These are phyloP conservation scores for Melanogaster broomeanus DNA, from an alignment of 768 basidiomycete genomes.

Conservation along the genomic window DNA sequence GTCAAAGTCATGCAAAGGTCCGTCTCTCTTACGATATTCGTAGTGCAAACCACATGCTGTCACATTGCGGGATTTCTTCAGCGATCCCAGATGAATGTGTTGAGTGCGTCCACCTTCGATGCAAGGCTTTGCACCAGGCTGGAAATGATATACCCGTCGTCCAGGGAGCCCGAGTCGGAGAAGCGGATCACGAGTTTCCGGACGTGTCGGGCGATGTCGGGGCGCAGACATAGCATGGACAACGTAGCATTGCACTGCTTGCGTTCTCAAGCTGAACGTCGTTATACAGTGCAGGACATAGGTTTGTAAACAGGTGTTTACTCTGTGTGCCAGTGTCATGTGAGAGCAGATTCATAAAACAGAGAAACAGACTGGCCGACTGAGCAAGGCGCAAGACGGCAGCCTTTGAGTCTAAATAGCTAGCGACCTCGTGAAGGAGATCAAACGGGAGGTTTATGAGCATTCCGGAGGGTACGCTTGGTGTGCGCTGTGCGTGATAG, in stretches of 20 bases:
- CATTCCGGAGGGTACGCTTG: background rate
- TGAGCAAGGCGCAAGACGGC: constrained; percentile 63
- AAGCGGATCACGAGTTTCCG: constrained; percentile 53
- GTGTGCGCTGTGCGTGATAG: background rate
- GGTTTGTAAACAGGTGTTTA: constrained; percentile 48
- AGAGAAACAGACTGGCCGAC: constrained; percentile 45
- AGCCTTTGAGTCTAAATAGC: constrained; percentile 47
- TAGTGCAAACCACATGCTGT: constrained; percentile 80
- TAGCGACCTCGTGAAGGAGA: constrained; percentile 66
- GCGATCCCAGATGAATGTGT: constrained; percentile 73
- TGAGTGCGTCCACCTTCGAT: constrained; percentile 60
- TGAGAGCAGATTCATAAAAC: background rate
- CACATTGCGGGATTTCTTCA: constrained; percentile 61
- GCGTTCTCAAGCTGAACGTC: constrained; percentile 53
- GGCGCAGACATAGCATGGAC: constrained; percentile 56
- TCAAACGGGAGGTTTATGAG: constrained; percentile 49
- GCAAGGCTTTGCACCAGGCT: constrained; percentile 53
- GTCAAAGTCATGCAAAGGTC: background rate
- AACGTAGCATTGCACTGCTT: constrained; percentile 66
- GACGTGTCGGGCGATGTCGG: constrained; percentile 68
- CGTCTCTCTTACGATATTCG: constrained; percentile 54
- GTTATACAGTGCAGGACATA: constrained; percentile 62
- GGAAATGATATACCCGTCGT: constrained; percentile 42
- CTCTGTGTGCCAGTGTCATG: constrained; percentile 42
- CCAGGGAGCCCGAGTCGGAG: constrained; percentile 25